Evolutionary conservation across 495 filamentous ascomycete species (phyloP), one percentile per base, ranked within the genome.

Genomic region (Aspergillus heteromorphus): DNA sequence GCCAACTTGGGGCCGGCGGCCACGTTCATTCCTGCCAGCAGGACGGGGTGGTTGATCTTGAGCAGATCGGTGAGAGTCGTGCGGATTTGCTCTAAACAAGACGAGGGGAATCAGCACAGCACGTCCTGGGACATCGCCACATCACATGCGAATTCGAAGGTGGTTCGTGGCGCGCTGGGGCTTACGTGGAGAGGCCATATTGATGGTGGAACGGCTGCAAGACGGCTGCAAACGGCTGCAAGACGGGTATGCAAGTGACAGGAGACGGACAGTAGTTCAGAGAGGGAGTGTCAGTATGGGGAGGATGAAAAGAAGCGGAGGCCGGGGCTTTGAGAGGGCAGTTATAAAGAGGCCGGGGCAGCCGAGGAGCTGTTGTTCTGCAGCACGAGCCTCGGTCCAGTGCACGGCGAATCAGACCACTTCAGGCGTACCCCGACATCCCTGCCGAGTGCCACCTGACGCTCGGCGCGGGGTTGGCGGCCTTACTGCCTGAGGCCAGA

Each of bases 1-100:
- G 93, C 95, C 66, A 98, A 85, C 81, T 92, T 95, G 43, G 95
- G 95, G 45, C 93, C 93, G 47, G 93, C 95, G 45, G 93, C 95
- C 55, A 97, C 95, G 80, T 97, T 97, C 93, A 98, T 98, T 64
- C 93, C 93, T 59, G 93, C 93, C 56, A 97, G 85, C 65, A 97
- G 78, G 67, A 98, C 78, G 27, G 93, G 93, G 75, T 97, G 93
- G 64, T 96, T 91, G 80, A 98, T 97, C 80, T 87, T 87, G 73
- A 97, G 86, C 59, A 96, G 88, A 81, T 95, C 91, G 61, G 93
- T 98, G 66, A 91, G 76, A 48, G 88, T 83, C 30, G 92, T 97
- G 61, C 87, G 87, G 72, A 96, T 85, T 76, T 86, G 76, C 75
- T 93, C 90, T 95, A 73, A 40, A 18, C 16, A 25, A 30, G 9